These are phyloP conservation scores for Baorangia bicolor DNA, from an alignment of 768 basidiomycete species.

Conservation along the genomic window DNA sequence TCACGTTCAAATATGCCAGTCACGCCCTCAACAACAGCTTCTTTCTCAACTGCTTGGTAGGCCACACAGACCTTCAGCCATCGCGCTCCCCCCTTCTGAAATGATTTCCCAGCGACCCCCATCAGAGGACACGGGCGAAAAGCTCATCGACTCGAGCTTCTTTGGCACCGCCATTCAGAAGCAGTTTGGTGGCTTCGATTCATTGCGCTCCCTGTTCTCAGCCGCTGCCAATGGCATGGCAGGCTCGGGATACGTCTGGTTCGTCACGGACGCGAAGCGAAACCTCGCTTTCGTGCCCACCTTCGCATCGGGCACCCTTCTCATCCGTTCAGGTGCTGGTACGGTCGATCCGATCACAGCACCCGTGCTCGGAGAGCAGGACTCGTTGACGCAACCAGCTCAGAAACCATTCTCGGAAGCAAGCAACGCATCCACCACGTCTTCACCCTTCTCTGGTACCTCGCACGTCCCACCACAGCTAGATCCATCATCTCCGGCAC, in stretches of 20 bases:
- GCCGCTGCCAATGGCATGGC: constrained; percentile 78
- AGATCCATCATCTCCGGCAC: constrained; percentile 30
- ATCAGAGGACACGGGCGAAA: constrained; percentile 22
- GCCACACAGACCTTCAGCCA: constrained; percentile 28
- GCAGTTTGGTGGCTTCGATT: constrained; percentile 61
- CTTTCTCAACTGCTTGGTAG: constrained; percentile 84
- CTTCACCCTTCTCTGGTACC: constrained; percentile 46
- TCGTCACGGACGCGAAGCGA: constrained; percentile 67
- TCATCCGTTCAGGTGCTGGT: constrained; percentile 61
- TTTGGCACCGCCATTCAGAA: constrained; percentile 24
- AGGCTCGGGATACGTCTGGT: constrained; percentile 83
- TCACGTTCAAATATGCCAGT: constrained; percentile 90
- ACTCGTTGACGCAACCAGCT: not conserved
- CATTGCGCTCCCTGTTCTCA: constrained; percentile 73
- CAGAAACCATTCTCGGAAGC: constrained; percentile 22
- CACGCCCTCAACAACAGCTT: constrained; percentile 93
- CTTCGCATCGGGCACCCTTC: constrained; percentile 84
- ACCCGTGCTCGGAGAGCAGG: constrained; percentile 32
- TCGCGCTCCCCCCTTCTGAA: not conserved
- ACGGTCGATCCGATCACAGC: constrained; percentile 24
- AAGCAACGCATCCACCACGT: constrained; percentile 30
- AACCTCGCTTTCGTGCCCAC: constrained; percentile 78
- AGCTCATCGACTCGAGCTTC: constrained; percentile 10
- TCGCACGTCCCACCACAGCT: constrained; percentile 30
- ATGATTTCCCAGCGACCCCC: constrained; percentile 33